These are phyloP conservation scores for Wallacemonas sp. DNA, from an alignment of 208 protist genomes.

Conservation along the genomic window DNA sequence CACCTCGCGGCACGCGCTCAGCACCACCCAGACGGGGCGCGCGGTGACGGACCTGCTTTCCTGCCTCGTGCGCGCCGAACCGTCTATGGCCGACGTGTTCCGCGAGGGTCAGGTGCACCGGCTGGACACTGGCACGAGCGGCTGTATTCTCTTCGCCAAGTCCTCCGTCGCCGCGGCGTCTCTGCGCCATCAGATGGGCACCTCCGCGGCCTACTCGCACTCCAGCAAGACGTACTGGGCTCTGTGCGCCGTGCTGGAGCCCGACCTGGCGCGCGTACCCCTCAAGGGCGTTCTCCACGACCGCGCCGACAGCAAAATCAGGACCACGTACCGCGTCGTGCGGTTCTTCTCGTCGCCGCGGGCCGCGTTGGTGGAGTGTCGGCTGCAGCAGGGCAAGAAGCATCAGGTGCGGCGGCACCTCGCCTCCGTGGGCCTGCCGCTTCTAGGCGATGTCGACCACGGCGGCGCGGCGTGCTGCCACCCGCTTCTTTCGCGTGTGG, in stretches of 20 bases:
- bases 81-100: conserved; percentile 30
- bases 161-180: conserved; percentile 46
- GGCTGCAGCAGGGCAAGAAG: conserved; percentile 85
- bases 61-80: conserved; percentile 27
- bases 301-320: conserved; percentile 50
- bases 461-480: conserved; percentile 67
- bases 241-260: conserved; percentile 76
- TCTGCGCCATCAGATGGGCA: conserved; percentile 83
- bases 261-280: conserved; percentile 44
- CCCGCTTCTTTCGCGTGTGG: conserved; percentile 61
- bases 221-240: conserved; percentile 72
- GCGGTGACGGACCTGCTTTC: conserved; percentile 53
- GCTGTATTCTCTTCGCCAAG: conserved; percentile 75
- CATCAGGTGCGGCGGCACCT: conserved; percentile 88
- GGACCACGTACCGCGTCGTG: conserved; percentile 62
- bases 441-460: conserved; percentile 82
- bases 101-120: conserved; percentile 85
- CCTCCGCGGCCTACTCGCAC: conserved; percentile 61
- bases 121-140: conserved; percentile 77
- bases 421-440: conserved; percentile 62
- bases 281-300: conserved; percentile 52
- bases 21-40: conserved; percentile 43
- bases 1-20: conserved; percentile 75
- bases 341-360: conserved; percentile 47
- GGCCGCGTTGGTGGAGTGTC: conserved; percentile 73